Evolutionary conservation across 2,329 filamentous ascomycete species (phyloP), one percentile per base, ranked within the genome.

Genomic region (Colletotrichum eleusines): DNA sequence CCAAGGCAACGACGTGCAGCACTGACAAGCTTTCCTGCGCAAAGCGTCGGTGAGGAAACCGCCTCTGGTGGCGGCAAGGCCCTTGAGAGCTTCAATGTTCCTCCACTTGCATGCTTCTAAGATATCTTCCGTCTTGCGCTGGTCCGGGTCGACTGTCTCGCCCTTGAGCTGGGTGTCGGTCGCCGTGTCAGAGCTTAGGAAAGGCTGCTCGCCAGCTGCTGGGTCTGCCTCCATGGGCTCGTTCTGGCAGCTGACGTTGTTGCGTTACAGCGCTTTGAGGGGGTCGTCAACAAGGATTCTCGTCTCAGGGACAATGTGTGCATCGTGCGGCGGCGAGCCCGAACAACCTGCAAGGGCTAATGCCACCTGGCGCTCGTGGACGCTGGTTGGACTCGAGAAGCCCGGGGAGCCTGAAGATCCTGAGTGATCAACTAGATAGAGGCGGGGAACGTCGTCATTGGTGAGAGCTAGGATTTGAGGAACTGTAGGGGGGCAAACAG

Each of bases 1-100:
- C 54, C 64, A 7, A 31, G 60, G n/a, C 26, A 28, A 46, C 40
- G 11, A 31, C 18, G 23, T 69, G 69, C 26, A 74, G 73, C 42
- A 88, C 93, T 81, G 88, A 97, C 95, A 98, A 75, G 93, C 94
- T 80, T 85, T 83, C 77, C 88, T 88, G 74, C 95, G 91, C 73
- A 96, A 80, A 35, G 85, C 82, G 78, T 94, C 92, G 26, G 85
- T 86, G 66, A 94, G 77, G 73, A 94, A 86, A 23, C 92, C 92
- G n/a, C 90, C 91, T 63, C 84, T 81, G 1, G 89, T 88, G 62
- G 87, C 86, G 48, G 92, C 91, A 71, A 92, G 82, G 16, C 76
- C 76, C 71, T 87, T 84, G 66, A 94, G 84, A 53, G 81, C 80
- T 44, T 84, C 80, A 44, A 91, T 79, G 77, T 94, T 87, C 62